Percentiles rank a stretch among this genome's conserved stretches.
These are phyloP conservation scores for Fusarium sp. DNA, from an alignment of 2,329 filamentous ascomycete genomes.

Conservation along the genomic window DNA sequence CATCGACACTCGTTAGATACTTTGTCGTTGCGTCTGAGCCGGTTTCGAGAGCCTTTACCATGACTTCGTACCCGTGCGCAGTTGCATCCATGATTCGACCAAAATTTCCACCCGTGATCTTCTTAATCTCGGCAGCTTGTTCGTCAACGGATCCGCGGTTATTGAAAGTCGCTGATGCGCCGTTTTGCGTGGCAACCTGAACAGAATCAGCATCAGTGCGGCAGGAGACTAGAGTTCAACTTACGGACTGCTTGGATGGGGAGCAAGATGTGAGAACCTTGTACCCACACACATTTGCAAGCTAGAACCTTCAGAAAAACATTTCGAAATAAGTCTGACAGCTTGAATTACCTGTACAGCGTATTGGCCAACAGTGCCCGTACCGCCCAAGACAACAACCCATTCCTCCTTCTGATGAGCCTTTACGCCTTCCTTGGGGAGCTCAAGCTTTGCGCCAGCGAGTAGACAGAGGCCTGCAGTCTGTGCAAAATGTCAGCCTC, in stretches of 20 bases:
- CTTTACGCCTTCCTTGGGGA: conserved; percentile 39
- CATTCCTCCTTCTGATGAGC: conserved; percentile 51
- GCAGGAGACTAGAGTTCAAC: neutral
- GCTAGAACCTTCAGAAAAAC: conserved; percentile 38
- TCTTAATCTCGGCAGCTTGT: conserved; percentile 52
- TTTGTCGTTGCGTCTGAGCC: conserved; percentile 47
- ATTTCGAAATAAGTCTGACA: fast-evolving
- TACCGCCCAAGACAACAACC: conserved; percentile 56
- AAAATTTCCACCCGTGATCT: conserved; percentile 54
- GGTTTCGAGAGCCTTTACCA: conserved; percentile 50
- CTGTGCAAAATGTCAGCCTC: conserved; percentile 34
- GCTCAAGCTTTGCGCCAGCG: conserved; percentile 45
- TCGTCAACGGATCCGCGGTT: conserved; percentile 49
- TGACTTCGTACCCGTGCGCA: conserved; percentile 48
- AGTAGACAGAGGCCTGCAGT: conserved; percentile 55
- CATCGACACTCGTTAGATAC: conserved; percentile 54
- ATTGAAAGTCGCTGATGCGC: conserved; percentile 54
- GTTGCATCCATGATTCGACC: conserved; percentile 54
- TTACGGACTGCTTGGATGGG: conserved; percentile 48
- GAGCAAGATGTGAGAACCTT: conserved; percentile 57
- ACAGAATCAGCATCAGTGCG: neutral
- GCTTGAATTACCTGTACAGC: conserved; percentile 48
- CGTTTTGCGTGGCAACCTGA: conserved; percentile 49
- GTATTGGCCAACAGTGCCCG: conserved; percentile 55
- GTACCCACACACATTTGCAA: conserved; percentile 55